Evolutionary conservation across 495 filamentous ascomycete species (phyloP).

Genomic region (Hyaloscypha variabilis): DNA sequence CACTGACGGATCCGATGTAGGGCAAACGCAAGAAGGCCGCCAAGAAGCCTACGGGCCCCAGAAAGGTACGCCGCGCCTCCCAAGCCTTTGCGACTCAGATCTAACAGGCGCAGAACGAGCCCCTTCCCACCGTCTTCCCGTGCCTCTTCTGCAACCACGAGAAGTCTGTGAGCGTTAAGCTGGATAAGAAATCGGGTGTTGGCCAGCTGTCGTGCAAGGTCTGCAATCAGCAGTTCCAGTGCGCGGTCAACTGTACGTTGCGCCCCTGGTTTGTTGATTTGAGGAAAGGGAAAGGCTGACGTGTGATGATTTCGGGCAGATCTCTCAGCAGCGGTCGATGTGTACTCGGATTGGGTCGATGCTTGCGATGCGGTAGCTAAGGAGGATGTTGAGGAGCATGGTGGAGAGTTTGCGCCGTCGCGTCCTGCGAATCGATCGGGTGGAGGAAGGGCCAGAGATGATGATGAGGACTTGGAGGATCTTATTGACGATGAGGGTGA

Average conservation of each 20-base stretch:
- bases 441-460: constrained; percentile 43
- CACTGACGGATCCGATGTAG: constrained; percentile 39
- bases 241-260: constrained; percentile 82
- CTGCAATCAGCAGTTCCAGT: constrained; percentile 92
- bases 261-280: neutral
- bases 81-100: neutral
- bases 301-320: constrained; percentile 16
- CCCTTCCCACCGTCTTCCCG: constrained; percentile 85
- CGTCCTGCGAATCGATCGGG: constrained; percentile 14
- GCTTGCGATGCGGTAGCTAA: constrained; percentile 85
- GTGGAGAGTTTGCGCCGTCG: constrained; percentile 19
- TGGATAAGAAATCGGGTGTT: constrained; percentile 89
- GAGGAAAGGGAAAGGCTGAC: neutral
- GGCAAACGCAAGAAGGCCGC: constrained; percentile 97
- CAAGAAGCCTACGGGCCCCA: constrained; percentile 78
- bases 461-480: constrained; percentile 39
- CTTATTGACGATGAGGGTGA: constrained; percentile 27
- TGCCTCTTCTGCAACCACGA: constrained; percentile 99
- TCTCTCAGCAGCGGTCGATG: constrained; percentile 86
- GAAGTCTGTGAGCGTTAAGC: constrained; percentile 80
- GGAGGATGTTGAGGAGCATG: constrained; percentile 36
- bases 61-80: constrained; percentile 61
- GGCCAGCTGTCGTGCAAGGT: constrained; percentile 86
- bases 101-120: constrained; percentile 64
- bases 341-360: constrained; percentile 98